A percentile compares a stretch with the other conserved stretches of the same genome.
phyloP scores from a whole-genome alignment of 2,329 filamentous ascomycete genomes.

The Blastomyces gilchristii region DNA sequence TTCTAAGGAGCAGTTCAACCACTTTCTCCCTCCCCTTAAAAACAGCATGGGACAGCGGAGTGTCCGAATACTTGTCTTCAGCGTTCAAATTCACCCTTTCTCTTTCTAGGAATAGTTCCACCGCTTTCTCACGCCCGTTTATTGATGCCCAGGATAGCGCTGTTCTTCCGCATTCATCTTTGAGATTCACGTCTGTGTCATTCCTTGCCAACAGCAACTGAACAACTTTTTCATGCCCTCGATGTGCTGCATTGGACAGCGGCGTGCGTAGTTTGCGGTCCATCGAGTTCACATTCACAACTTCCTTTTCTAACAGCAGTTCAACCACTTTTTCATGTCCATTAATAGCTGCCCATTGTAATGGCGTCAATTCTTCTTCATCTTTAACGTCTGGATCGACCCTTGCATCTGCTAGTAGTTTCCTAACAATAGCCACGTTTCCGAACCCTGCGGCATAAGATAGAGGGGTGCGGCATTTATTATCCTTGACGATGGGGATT shows the following conservation, averaged over 20 bases:
- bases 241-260: neutral
- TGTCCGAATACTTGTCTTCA: neutral
- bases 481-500: conserved; percentile 5
- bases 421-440: conserved; percentile 6
- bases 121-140: neutral
- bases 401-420: conserved; percentile 10
- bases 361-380: conserved; percentile 7
- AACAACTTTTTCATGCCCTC: neutral
- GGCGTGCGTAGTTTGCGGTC: neutral
- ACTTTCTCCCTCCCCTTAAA: neutral
- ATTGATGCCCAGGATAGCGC: conserved; percentile 9
- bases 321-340: conserved; percentile 5
- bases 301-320: conserved; percentile 5
- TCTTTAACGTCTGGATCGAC: conserved; percentile 8
- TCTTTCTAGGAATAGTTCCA: conserved; percentile 2
- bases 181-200: neutral
- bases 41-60: neutral
- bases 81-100: conserved; percentile 8
- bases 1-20: neutral
- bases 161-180: conserved; percentile 1
- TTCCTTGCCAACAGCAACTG: conserved; percentile 4
- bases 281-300: neutral
- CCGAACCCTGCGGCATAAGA: conserved; percentile 11
- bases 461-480: conserved; percentile 7
- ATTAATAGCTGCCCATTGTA: conserved; percentile 7